Evolutionary conservation across 192 early-diverging fungal species (phyloP).

Genomic region (Entomortierella beljakovae): DNA sequence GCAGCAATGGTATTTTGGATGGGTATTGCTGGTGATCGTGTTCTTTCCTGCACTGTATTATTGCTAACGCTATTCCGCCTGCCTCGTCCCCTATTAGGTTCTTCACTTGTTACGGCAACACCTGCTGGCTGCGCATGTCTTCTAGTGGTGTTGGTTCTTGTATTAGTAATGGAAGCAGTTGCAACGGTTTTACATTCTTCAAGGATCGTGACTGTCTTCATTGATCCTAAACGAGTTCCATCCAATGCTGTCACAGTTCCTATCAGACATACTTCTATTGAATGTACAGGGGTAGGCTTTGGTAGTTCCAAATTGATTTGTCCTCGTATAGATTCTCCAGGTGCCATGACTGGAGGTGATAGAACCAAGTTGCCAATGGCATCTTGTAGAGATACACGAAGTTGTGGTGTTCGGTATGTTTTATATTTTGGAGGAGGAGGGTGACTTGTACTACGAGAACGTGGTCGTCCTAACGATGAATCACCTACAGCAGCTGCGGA

Average conservation of each 20-base stretch:
- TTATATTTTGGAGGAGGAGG: slow-evolving; percentile 55
- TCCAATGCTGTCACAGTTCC: slow-evolving; percentile 51
- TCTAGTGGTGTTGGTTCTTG: slow-evolving; percentile 39
- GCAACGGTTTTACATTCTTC: slow-evolving; percentile 54
- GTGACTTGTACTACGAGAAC: slow-evolving; percentile 40
- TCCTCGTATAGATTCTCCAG: slow-evolving; percentile 48
- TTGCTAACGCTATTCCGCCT: slow-evolving; percentile 19
- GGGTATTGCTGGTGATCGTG: slow-evolving; percentile 27
- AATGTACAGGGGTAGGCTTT: slow-evolving; percentile 48
- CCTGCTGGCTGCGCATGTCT: slow-evolving; percentile 35
- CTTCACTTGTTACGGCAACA: slow-evolving; percentile 4
- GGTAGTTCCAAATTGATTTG: slow-evolving; percentile 49
- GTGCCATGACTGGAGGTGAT: slow-evolving; percentile 50
- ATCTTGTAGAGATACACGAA: slow-evolving; percentile 51
- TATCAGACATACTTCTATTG: slow-evolving; percentile 45
- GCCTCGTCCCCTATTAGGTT: slow-evolving; percentile 2
- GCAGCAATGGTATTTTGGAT: slow-evolving; percentile 30
- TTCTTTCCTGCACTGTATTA: slow-evolving; percentile 8
- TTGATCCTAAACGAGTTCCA: slow-evolving; percentile 36
- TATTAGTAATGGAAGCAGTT: slow-evolving; percentile 42
- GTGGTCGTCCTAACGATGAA: slow-evolving; percentile 13
- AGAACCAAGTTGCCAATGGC: slow-evolving; percentile 33
- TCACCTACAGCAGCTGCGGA: not conserved
- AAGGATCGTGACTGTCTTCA: slow-evolving; percentile 47
- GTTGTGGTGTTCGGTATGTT: slow-evolving; percentile 40